A percentile compares a stretch with the other conserved stretches of the same genome.
phyloP scores from a whole-genome alignment of 2,329 filamentous ascomycete species.

The Coleophoma crateriformis region DNA sequence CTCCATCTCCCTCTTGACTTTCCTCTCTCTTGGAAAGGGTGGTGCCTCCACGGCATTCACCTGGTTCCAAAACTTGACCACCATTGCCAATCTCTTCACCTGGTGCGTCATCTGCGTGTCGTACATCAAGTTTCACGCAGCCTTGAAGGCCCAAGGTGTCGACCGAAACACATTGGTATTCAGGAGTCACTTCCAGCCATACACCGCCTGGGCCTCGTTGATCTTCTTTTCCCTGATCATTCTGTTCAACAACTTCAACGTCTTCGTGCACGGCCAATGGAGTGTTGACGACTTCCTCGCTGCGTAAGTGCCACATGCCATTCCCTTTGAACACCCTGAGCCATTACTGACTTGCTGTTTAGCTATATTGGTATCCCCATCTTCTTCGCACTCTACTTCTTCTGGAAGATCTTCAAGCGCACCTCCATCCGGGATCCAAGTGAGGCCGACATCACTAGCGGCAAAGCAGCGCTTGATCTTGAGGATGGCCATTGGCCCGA shows the following conservation, averaged over 20 bases:
- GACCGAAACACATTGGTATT: constrained; percentile 65
- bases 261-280: constrained; percentile 62
- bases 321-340: no score
- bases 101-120: constrained; percentile 65
- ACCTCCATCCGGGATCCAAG: constrained; percentile 38
- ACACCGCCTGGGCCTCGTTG: constrained; percentile 60
- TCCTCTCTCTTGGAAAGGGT: constrained; percentile 59
- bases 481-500: constrained; percentile 34
- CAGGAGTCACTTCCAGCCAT: constrained; percentile 64
- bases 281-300: constrained; percentile 67
- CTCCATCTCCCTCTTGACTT: constrained; percentile 63
- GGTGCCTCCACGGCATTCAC: constrained; percentile 32
- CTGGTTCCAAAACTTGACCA: constrained; percentile 50
- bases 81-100: constrained; percentile 70
- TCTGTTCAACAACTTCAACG: constrained; percentile 69
- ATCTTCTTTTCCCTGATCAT: constrained; percentile 63
- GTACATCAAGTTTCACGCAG: constrained; percentile 68
- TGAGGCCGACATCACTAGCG: constrained; percentile 36
- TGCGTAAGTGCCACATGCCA: constrained; percentile 19
- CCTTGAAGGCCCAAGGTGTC: constrained; percentile 63
- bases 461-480: constrained; percentile 38
- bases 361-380: constrained; percentile 66
- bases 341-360: no score
- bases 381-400: constrained; percentile 62
- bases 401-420: constrained; percentile 66